Evolutionary conservation across 2,329 filamentous ascomycete species (phyloP).

Genomic region (Parastagonospora nodorum): DNA sequence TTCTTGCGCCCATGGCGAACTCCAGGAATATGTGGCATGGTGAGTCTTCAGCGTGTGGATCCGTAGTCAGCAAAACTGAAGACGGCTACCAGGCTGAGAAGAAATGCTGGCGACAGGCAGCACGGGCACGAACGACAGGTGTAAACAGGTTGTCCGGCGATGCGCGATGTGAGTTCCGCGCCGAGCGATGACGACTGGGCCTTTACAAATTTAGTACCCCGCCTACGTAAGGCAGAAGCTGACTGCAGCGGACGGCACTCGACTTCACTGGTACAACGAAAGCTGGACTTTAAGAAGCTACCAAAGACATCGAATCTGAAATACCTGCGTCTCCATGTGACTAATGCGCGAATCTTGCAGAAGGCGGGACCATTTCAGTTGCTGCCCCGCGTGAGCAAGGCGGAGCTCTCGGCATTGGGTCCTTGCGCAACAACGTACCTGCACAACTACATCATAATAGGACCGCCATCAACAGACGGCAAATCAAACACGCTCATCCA

Average conservation of each 20-base stretch:
- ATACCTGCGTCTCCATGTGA: background rate
- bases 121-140: constrained; percentile 10
- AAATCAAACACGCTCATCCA: background rate
- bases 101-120: constrained; percentile 7
- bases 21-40: constrained; percentile 45
- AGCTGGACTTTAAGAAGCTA: background rate
- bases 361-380: background rate
- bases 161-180: constrained; percentile 19
- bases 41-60: constrained; percentile 11
- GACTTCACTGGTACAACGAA: background rate
- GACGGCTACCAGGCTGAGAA: background rate
- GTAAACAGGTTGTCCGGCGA: constrained; percentile 22
- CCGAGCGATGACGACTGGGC: constrained; percentile 30
- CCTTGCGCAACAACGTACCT: background rate
- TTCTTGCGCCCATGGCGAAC: constrained; percentile 30
- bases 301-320: background rate
- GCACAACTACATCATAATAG: background rate
- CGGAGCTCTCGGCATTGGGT: constrained; percentile 1
- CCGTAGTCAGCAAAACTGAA: background rate
- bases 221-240: constrained; percentile 6
- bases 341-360: background rate
- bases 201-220: constrained; percentile 30
- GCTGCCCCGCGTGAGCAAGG: constrained; percentile 2
- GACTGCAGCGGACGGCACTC: constrained; percentile 4
- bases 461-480: background rate